phyloP scores from a whole-genome alignment of 2,329 filamentous ascomycete species.

The Calonectria pseudoreteaudii region DNA sequence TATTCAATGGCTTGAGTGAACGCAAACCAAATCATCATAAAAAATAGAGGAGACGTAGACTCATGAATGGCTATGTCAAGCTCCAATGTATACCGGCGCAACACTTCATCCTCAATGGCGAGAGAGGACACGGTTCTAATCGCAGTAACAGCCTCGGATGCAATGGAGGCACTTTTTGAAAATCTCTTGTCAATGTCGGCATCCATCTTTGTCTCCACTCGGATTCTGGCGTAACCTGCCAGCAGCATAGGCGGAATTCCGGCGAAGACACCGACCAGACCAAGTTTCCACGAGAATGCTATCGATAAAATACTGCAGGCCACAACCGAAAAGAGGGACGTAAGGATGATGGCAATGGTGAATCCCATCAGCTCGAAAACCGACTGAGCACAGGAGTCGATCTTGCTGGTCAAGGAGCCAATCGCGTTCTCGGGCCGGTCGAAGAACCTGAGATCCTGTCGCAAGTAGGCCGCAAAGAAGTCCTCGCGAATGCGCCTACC shows the following conservation, averaged over 20 bases:
- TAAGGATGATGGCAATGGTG: conserved; percentile 51
- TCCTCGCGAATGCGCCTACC: conserved; percentile 6
- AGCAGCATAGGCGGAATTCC: conserved; percentile 49
- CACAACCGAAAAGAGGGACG: conserved; percentile 49
- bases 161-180: conserved; percentile 51
- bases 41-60: conserved; percentile 39
- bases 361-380: conserved; percentile 54
- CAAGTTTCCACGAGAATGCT: conserved; percentile 58
- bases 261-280: conserved; percentile 57
- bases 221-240: conserved; percentile 47
- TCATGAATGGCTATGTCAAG: conserved; percentile 41
- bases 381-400: conserved; percentile 39
- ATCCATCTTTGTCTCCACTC: conserved; percentile 53
- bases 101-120: conserved; percentile 49
- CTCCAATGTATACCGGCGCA: conserved; percentile 41
- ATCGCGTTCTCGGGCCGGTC: conserved; percentile 8
- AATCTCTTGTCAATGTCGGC: conserved; percentile 44
- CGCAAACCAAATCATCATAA: conserved; percentile 48
- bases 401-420: not conserved
- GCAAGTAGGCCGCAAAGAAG: conserved; percentile 15
- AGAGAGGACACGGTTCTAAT: conserved; percentile 54
- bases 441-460: conserved; percentile 19
- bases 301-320: conserved; percentile 55
- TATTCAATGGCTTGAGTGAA: conserved; percentile 49
- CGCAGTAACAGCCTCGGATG: conserved; percentile 53